Base-by-base conservation (phyloP, 345 rosid genomes). In the Eucalyptus pauciflora region DNA sequence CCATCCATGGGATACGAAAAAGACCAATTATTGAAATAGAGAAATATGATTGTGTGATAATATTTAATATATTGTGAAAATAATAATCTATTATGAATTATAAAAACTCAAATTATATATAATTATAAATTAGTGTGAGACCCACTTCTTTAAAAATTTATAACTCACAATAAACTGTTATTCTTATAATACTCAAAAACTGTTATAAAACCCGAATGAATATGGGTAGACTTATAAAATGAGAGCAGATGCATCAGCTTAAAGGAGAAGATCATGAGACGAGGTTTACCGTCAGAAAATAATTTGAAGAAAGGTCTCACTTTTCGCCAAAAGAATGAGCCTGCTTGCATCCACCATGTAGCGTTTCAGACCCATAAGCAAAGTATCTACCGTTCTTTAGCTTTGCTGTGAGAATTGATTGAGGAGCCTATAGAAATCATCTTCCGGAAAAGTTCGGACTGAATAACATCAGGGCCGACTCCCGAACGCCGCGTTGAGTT, bases 101-200 rank as follows among this genome's bases (percentile, higher is more conserved):
- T 52, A 3, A 52, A 52, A 52, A 52, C 2, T 7, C 4, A 52
- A 52, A 7, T 52, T 1, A 18, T 0, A 3, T 52, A 52, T 7
- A 52, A 52, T 7, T 52, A 52, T 18, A 18, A 52, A 0, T 52
- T 52, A 52, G 0, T 52, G 0, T 51, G 1, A 17, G 0, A 51
- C 1, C 0, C 4, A 7, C 8, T 16, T 51, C 0, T 52, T 52
- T 0, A 18, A 50, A 52, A 52, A 18, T 1, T 18, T 52, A 0
- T 52, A 0, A 0, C 0, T 52, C 58, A 20, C 0, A 0, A 52
- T 52, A 52, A 0, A 52, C 0, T 20, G 0, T 52, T 52, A 7
- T 52, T 37, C n/a, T n/a, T n/a, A n/a, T n/a, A n/a, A n/a, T n/a
- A n/a, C n/a, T n/a, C n/a, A n/a, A n/a, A n/a, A n/a, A n/a, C n/a